These are phyloP conservation scores for Aspergillus panamensis DNA, from an alignment of 495 filamentous ascomycete species.

Conservation along the genomic window DNA sequence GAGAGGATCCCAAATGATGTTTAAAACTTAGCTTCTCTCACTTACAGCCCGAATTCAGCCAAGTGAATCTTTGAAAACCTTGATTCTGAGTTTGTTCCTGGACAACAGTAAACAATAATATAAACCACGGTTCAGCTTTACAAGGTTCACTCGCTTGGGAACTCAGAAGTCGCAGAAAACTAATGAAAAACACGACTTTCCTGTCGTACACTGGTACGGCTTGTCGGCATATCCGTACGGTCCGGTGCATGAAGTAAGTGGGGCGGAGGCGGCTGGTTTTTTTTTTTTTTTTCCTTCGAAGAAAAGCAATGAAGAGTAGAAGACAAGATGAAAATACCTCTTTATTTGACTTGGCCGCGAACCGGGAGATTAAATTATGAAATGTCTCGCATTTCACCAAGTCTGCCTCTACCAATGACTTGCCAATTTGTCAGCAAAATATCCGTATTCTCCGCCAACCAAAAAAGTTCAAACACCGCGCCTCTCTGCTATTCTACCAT, in stretches of 20 bases:
- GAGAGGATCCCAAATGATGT: too few relatives aligned
- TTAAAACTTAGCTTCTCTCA: too few relatives aligned
- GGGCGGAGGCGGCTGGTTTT: slow-evolving; percentile 12
- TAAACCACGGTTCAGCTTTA: neutral
- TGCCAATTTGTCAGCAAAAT: neutral
- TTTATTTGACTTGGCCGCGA: slow-evolving; percentile 23
- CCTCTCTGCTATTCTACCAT: too few relatives aligned
- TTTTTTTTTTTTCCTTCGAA: slow-evolving; percentile 6
- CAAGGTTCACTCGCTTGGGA: neutral
- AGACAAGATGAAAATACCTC: slow-evolving; percentile 7
- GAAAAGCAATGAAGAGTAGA: too few relatives aligned
- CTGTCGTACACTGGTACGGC: slow-evolving; percentile 1
- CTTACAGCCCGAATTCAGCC: too few relatives aligned
- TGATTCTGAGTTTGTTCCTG: neutral
- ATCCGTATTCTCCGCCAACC: neutral
- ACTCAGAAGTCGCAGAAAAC: neutral
- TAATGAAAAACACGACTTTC: neutral
- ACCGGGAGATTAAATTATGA: slow-evolving; percentile 11
- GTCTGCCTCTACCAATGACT: neutral
- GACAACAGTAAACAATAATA: neutral
- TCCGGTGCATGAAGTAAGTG: slow-evolving; percentile 36
- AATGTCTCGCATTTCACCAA: slow-evolving; percentile 16
- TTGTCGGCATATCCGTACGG: slow-evolving; percentile 12
- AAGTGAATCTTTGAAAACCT: neutral
- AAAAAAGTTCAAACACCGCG: too few relatives aligned